phyloP scores from a whole-genome alignment of 768 basidiomycete genomes.

The Hygrophoropsis aurantiaca region DNA sequence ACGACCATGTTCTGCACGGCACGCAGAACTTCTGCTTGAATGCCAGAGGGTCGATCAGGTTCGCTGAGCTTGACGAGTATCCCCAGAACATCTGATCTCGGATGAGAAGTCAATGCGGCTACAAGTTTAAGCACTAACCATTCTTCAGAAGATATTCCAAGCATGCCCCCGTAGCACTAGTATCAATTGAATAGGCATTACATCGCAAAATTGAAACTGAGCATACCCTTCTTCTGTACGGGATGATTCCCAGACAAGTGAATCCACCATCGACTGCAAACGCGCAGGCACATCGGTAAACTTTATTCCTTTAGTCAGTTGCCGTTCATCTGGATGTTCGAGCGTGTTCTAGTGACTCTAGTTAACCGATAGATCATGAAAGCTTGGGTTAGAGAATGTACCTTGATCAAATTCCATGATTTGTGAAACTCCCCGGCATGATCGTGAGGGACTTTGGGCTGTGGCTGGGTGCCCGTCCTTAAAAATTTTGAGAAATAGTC shows the following conservation, averaged over 20 bases:
- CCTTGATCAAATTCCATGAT: conserved; percentile 78
- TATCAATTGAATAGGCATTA: conserved; percentile 11
- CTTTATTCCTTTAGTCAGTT: conserved; percentile 75
- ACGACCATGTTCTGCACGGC: conserved; percentile 90
- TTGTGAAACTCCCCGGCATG: conserved; percentile 70
- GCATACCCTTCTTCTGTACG: conserved; percentile 86
- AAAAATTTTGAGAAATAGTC: conserved; percentile 88
- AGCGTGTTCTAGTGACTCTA: conserved; percentile 63
- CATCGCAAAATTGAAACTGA: conserved; percentile 3
- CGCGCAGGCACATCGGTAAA: conserved; percentile 79
- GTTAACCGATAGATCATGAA: background rate
- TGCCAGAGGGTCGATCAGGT: conserved; percentile 82
- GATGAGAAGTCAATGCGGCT: conserved; percentile 1
- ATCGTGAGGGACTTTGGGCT: conserved; percentile 56
- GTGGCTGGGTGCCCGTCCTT: conserved; percentile 41
- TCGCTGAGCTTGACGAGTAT: conserved; percentile 86
- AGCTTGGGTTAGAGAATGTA: conserved; percentile 24
- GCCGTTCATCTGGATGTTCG: conserved; percentile 86
- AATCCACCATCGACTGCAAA: conserved; percentile 79
- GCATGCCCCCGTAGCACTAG: conserved; percentile 83
- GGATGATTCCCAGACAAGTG: conserved; percentile 82
- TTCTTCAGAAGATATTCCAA: conserved; percentile 91
- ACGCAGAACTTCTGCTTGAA: conserved; percentile 85
- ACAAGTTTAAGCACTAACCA: conserved; percentile 41
- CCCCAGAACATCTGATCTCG: conserved; percentile 67